Percentiles rank a stretch among this genome's conserved stretches.
phyloP scores from a whole-genome alignment of 1,284 basidiomycete species.

The Tylopilus orsonianus region DNA sequence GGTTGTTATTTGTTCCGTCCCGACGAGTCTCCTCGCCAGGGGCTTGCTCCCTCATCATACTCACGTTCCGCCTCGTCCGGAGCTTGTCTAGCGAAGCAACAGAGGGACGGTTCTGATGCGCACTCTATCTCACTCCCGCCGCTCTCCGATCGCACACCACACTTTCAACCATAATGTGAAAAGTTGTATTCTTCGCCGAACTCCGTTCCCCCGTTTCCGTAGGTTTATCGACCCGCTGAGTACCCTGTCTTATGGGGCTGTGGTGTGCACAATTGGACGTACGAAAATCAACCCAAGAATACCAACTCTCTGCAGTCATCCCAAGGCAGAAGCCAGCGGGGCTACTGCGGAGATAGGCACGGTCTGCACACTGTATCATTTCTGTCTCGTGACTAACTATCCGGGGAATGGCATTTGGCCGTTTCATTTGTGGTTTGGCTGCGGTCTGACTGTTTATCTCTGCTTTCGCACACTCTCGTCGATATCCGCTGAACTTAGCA shows the following conservation, averaged over 20 bases:
- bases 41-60: too few relatives aligned
- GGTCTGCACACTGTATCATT: not conserved
- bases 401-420: not conserved
- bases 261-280: not conserved
- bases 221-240: not conserved
- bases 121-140: not conserved
- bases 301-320: not conserved
- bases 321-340: not conserved
- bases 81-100: constrained; percentile 11
- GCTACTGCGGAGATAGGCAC: not conserved
- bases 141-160: not conserved
- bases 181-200: not conserved
- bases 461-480: constrained; percentile 3
- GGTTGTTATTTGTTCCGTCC: not conserved
- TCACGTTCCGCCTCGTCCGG: not conserved
- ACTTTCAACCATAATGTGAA: not conserved
- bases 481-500: not conserved
- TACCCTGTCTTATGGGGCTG: not conserved
- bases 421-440: too few relatives aligned
- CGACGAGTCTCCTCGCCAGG: too few relatives aligned
- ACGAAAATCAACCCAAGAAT: not conserved
- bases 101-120: not conserved
- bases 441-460: not conserved
- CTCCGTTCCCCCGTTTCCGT: not conserved
- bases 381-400: not conserved